phyloP scores from a whole-genome alignment of 495 filamentous ascomycete species.

The Chaetomium cochliodes region DNA sequence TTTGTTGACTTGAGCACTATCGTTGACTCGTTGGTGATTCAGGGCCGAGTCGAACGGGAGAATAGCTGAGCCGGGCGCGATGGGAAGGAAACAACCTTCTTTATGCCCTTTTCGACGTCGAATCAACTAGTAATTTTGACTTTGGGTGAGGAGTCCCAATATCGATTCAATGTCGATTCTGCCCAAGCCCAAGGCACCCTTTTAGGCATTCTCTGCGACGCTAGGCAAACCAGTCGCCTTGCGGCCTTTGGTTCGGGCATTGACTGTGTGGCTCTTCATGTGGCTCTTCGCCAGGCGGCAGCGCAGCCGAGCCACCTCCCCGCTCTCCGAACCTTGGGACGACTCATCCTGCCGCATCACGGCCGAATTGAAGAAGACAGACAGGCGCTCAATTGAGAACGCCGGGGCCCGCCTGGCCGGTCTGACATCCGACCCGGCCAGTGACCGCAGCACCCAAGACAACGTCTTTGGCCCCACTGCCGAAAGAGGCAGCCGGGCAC shows the following conservation, averaged over 20 bases:
- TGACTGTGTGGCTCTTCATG: background rate
- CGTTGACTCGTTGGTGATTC: too few species aligned
- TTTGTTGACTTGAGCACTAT: background rate
- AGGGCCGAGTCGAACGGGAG: too few species aligned
- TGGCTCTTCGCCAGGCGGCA: background rate
- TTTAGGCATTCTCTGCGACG: constrained; percentile 8
- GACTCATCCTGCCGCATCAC: background rate
- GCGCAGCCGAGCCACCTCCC: background rate
- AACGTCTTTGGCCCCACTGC: too few species aligned
- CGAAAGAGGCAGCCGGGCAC: too few species aligned
- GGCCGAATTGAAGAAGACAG: too few species aligned
- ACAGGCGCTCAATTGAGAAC: background rate
- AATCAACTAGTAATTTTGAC: background rate
- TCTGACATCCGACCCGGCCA: too few species aligned
- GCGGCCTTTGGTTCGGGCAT: background rate
- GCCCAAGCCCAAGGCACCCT: constrained; percentile 7
- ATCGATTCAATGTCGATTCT: background rate
- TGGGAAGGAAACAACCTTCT: background rate
- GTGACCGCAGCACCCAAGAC: too few species aligned
- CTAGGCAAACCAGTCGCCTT: background rate
- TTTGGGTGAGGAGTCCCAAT: background rate
- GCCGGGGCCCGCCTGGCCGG: too few species aligned
- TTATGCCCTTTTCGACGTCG: background rate
- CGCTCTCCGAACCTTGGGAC: background rate
- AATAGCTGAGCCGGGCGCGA: background rate